Conservation (phyloP, 805 yeast genomes). For the Pichia heedii region DNA sequence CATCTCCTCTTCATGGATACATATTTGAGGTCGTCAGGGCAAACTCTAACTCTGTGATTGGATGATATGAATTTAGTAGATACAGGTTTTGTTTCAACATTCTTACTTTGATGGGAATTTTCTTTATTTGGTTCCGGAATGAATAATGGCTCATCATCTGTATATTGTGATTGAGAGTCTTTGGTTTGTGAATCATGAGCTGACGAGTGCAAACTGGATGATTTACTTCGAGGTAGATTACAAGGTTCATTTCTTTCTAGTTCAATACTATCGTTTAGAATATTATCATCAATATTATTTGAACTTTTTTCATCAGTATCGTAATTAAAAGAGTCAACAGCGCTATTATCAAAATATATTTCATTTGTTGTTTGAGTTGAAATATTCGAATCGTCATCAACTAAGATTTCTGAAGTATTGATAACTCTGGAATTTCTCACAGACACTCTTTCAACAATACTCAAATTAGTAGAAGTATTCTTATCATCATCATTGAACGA, state of each 20-base stretch:
- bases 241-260: background rate
- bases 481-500: background rate
- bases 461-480: too few species aligned
- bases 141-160: background rate
- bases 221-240: too few species aligned
- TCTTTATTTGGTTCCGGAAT: background rate
- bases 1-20: background rate
- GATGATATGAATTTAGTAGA: background rate
- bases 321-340: background rate
- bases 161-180: background rate
- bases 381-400: background rate
- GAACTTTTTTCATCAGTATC: background rate
- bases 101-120: background rate
- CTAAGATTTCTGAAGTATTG: background rate
- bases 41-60: constrained; percentile 1
- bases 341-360: too few species aligned
- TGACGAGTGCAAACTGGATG: too few species aligned
- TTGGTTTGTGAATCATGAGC: background rate
- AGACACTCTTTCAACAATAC: background rate
- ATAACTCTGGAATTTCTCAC: constrained; percentile 1
- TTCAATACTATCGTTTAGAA: background rate
- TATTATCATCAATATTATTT: background rate
- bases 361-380: too few species aligned
- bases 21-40: background rate
- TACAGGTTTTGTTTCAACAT: background rate